A percentile compares a stretch with the other conserved stretches of the same genome.
These are phyloP conservation scores for Trichoderma citrinoviride DNA, from an alignment of 2,329 filamentous ascomycete genomes.

Conservation along the genomic window DNA sequence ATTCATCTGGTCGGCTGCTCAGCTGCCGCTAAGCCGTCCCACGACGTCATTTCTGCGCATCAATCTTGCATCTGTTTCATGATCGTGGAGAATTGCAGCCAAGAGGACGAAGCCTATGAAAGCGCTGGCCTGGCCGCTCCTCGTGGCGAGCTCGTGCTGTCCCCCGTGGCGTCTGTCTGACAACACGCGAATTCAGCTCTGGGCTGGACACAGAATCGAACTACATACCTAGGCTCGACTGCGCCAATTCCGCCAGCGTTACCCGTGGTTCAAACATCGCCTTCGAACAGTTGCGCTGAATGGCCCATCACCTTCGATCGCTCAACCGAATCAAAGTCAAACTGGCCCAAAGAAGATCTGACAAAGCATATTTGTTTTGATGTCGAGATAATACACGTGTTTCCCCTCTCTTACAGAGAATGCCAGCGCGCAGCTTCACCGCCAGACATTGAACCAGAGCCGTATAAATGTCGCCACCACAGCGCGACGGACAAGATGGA, in stretches of 20 bases:
- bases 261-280: background rate
- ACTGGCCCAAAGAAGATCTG: background rate
- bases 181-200: background rate
- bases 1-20: background rate
- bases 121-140: background rate
- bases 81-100: background rate
- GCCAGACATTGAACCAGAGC: background rate
- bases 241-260: background rate
- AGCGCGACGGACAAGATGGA: background rate
- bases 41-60: conserved; percentile 8
- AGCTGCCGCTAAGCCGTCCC: conserved; percentile 4
- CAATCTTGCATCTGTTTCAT: background rate
- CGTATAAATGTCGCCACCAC: background rate
- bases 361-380: background rate
- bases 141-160: background rate
- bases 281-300: background rate
- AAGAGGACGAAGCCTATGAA: background rate
- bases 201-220: background rate
- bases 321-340: background rate
- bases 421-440: background rate
- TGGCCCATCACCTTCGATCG: background rate
- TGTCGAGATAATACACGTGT: background rate
- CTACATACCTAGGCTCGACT: too few species aligned
- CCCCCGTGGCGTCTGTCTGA: background rate
- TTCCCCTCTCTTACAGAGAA: background rate